Conservation (phyloP, 257 asterid species). For the Solanum stenotomum region DNA sequence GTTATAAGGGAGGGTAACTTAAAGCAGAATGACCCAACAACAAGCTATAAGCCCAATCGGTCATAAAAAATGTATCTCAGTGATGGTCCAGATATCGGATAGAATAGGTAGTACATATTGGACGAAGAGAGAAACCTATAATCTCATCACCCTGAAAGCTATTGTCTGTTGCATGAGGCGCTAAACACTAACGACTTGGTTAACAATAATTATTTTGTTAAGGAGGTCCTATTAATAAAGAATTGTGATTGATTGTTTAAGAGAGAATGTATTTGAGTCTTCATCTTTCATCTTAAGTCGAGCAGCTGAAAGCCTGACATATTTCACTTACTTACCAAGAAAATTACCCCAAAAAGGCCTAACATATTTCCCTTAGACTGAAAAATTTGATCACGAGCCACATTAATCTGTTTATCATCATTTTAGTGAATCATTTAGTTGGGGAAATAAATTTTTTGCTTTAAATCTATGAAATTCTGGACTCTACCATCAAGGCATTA, state of each 20-base stretch:
- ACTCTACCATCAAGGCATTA: not conserved
- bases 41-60: not conserved
- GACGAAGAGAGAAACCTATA: not conserved
- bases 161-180: not conserved
- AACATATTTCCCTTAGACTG: not conserved
- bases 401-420: not conserved
- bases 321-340: not conserved
- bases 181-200: not conserved
- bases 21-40: not conserved
- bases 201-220: not conserved
- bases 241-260: not conserved
- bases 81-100: not conserved
- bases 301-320: not conserved
- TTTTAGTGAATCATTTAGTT: not conserved
- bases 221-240: not conserved
- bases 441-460: not conserved
- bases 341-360: not conserved
- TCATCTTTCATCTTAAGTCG: not conserved
- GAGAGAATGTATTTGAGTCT: not conserved
- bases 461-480: not conserved
- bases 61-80: not conserved
- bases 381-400: not conserved
- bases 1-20: not conserved
- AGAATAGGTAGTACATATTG: not conserved
- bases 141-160: not conserved